These are phyloP conservation scores for Abrus pulchellus DNA, from an alignment of 306 rosid species.

Conservation along the genomic window DNA sequence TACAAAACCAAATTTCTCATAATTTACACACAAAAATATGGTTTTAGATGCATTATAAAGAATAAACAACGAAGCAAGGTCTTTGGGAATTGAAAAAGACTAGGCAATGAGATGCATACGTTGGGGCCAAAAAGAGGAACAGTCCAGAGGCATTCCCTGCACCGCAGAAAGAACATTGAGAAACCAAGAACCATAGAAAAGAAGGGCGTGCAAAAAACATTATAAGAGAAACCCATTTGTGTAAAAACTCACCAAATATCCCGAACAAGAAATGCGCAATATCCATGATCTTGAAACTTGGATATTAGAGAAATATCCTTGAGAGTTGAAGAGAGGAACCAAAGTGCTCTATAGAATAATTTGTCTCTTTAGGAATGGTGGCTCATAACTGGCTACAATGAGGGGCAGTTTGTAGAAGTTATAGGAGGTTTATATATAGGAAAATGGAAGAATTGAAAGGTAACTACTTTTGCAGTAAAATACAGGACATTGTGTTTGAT, in stretches of 20 bases:
- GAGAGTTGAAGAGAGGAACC: background rate
- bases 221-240: conserved; percentile 14
- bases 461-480: background rate
- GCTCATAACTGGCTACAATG: conserved; percentile 14
- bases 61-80: background rate
- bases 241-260: conserved; percentile 60
- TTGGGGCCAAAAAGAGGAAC: conserved; percentile 90
- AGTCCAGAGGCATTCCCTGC: conserved; percentile 85
- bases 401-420: background rate
- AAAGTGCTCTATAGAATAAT: background rate
- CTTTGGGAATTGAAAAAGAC: background rate
- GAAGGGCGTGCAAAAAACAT: background rate
- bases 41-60: background rate
- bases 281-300: conserved; percentile 55
- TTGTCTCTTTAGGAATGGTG: background rate
- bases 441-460: background rate
- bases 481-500: conserved; percentile 2
- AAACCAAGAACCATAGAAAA: conserved; percentile 25
- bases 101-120: conserved; percentile 47
- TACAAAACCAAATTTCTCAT: conserved; percentile 31
- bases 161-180: conserved; percentile 10
- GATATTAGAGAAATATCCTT: conserved; percentile 31
- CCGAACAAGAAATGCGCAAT: conserved; percentile 71
- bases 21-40: background rate
- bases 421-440: background rate